Base-by-base conservation (phyloP, 2,329 filamentous ascomycete genomes). In the Cyphellophora europaea region DNA sequence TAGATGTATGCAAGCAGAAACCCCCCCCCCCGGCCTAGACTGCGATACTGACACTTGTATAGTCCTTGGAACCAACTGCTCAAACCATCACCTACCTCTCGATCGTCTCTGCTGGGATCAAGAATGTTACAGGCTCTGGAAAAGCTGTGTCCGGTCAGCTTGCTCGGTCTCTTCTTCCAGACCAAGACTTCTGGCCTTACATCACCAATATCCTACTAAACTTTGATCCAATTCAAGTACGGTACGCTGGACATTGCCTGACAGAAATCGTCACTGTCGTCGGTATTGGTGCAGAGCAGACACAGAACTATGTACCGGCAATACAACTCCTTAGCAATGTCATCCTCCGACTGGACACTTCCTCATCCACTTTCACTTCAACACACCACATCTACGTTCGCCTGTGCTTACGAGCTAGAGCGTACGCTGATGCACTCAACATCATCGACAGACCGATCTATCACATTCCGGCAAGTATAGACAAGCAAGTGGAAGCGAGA, bases 11-110 rank as follows among this genome's bases (percentile, higher is more conserved):
- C 21, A 25, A 8, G 21, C n/a, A n/a, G 21, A 25, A 25, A 8
- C 8, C 8, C 21, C 18, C 19, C 11, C 17, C 6, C 16, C n/a
- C n/a, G n/a, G n/a, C n/a, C n/a, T n/a, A n/a, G 13, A 19, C 17
- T 12, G 6, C n/a, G 6, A 33, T 16, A 15, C 35, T 42, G 35
- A 42, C 31, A 8, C 12, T 14, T 10, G 11, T 15, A 12, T 33
- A 66, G 55, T 45, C 66, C 19, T 57, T 78, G 38, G 64, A 79
- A 46, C 75, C 78, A 13, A 54, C 66, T 5, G 54, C 64, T 25
- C 74, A 81, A 52, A 71, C 72, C 12, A 63, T 80, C 42, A 62
- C 72, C 6, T 81, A 78, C 54, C 57, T 76, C 32, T 67, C 64
- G 42, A 60, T 71, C 30, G 61, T 82, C 23, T 54, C 63, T 30